Conservation (phyloP, 768 basidiomycete species). For the Boletus fagicola region DNA sequence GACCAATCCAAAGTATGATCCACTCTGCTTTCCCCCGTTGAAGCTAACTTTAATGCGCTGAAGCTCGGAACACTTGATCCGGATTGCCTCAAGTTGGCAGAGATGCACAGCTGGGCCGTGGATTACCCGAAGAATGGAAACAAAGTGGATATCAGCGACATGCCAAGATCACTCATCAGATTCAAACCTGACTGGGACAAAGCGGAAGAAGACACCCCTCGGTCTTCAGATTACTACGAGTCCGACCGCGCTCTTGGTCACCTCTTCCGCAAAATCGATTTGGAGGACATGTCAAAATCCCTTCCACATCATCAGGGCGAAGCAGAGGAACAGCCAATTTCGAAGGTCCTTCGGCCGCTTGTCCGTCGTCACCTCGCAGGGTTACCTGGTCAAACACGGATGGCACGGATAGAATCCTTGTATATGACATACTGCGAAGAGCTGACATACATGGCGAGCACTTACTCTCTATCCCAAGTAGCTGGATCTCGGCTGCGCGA, state of each 20-base stretch:
- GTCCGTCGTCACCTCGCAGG: constrained; percentile 24
- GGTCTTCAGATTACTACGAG: constrained; percentile 64
- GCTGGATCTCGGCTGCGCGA: constrained; percentile 59
- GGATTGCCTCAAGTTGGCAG: constrained; percentile 56
- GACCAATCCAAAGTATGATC: constrained; percentile 66
- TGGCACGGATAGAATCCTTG: constrained; percentile 16
- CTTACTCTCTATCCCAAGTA: constrained; percentile 60
- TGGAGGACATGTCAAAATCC: constrained; percentile 36
- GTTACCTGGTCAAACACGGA: not conserved
- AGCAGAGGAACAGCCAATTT: constrained; percentile 35
- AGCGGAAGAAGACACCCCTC: constrained; percentile 52
- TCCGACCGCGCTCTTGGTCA: constrained; percentile 70
- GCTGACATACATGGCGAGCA: constrained; percentile 65
- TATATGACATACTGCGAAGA: constrained; percentile 53
- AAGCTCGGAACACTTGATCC: constrained; percentile 63
- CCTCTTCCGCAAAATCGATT: constrained; percentile 61
- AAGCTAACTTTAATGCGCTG: constrained; percentile 2
- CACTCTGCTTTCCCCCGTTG: not conserved
- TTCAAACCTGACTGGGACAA: constrained; percentile 81
- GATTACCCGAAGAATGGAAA: constrained; percentile 81
- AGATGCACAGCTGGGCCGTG: constrained; percentile 61
- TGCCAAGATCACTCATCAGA: constrained; percentile 57
- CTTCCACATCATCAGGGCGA: constrained; percentile 5
- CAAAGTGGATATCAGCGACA: constrained; percentile 51
- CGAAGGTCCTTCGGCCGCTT: constrained; percentile 14